Percentiles rank a stretch among this genome's conserved stretches.
These are phyloP conservation scores for Taiwanofungus camphoratus DNA, from an alignment of 1,284 basidiomycete species.

Conservation along the genomic window DNA sequence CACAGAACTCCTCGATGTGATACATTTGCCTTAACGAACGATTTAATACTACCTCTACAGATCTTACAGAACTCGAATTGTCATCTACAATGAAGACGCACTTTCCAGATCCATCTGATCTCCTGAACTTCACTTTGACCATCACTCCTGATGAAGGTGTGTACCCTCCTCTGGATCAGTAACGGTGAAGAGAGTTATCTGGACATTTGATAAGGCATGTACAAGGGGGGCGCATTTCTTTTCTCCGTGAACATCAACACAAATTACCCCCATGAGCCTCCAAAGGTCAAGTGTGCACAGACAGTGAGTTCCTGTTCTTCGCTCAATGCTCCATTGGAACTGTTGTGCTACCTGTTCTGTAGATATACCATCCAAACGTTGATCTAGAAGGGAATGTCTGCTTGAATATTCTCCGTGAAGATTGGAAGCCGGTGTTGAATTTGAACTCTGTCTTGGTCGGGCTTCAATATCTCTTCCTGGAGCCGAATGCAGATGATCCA, in stretches of 20 bases:
- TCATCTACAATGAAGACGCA: conserved; percentile 94
- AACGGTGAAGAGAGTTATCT: background rate
- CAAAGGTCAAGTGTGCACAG: conserved; percentile 97
- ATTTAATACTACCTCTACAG: conserved; percentile 35
- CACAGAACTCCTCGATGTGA: no score
- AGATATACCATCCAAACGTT: conserved; percentile 99
- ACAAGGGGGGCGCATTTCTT: conserved; percentile 89
- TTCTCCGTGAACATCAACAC: conserved; percentile 96
- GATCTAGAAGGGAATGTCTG: conserved; percentile 97
- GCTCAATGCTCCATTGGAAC: background rate
- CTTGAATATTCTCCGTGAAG: conserved; percentile 96
- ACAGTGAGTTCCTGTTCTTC: conserved; percentile 52
- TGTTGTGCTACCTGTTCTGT: background rate
- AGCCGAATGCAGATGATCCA: conserved; percentile 98
- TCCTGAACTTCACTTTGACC: conserved; percentile 93
- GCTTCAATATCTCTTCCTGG: conserved; percentile 95
- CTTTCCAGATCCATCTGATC: conserved; percentile 88
- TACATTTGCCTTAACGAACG: background rate
- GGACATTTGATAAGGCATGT: conserved; percentile 71
- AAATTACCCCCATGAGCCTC: conserved; percentile 99
- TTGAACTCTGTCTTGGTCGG: conserved; percentile 97
- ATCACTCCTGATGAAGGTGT: conserved; percentile 96
- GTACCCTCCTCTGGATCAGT: conserved; percentile 12
- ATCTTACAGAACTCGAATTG: conserved; percentile 94
- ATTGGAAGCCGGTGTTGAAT: conserved; percentile 99